Conservation (phyloP, 2,329 filamentous ascomycete species). For the Xylaria digitata region DNA sequence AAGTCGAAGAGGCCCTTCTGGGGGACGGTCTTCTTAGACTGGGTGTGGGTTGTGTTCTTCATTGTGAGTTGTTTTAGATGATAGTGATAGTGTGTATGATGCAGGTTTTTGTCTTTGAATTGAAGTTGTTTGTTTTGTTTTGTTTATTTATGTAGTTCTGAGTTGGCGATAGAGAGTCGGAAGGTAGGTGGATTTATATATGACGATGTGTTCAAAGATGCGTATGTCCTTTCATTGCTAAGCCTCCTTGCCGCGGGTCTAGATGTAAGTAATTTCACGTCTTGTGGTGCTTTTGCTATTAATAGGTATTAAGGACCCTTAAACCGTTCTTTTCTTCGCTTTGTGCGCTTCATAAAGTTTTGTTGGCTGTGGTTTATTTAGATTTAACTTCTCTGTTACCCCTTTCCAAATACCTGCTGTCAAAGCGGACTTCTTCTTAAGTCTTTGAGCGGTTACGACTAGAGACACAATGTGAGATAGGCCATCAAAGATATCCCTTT, state of each 20-base stretch:
- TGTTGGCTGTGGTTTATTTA: constrained; percentile 10
- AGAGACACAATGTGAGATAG: neutral
- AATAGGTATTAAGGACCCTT: neutral
- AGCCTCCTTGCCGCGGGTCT: neutral
- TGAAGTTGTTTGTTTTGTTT: neutral
- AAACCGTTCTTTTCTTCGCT: neutral
- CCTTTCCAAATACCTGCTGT: neutral
- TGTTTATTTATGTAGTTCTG: neutral
- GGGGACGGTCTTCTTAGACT: constrained; percentile 18
- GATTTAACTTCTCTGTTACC: neutral
- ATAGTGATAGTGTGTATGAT: neutral
- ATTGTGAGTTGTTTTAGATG: constrained; percentile 8
- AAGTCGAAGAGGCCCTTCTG: constrained; percentile 34
- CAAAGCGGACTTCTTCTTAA: neutral
- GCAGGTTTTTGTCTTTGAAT: neutral
- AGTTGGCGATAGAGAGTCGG: neutral
- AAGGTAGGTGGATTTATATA: neutral
- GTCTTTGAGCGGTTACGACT: too few species aligned
- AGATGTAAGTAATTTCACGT: neutral
- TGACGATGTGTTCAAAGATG: neutral
- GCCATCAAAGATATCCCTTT: neutral
- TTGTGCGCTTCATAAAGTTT: neutral
- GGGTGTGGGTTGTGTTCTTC: constrained; percentile 23
- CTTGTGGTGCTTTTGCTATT: neutral
- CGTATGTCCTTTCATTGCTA: neutral